Percentiles rank a stretch among this genome's conserved stretches.
These are phyloP conservation scores for Physaria fendleri DNA, from an alignment of 345 rosid genomes.

Conservation along the genomic window DNA sequence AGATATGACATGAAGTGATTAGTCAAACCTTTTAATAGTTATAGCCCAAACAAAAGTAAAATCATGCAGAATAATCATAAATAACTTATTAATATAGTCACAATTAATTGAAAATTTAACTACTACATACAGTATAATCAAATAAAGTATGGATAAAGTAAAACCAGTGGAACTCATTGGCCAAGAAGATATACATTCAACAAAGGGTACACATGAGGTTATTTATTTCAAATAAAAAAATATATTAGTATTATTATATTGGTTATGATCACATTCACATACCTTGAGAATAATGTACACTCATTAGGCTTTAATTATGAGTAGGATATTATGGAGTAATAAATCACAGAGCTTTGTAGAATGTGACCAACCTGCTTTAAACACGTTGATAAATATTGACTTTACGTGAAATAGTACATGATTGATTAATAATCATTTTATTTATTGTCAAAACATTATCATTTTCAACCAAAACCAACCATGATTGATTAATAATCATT, in stretches of 20 bases:
- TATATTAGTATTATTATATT: neutral
- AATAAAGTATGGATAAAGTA: neutral
- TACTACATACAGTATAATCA: neutral
- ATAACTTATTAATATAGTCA: neutral
- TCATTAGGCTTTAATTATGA: neutral
- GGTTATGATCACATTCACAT: neutral
- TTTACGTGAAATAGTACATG: too few relatives aligned
- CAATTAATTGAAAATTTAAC: neutral
- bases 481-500: too few relatives aligned
- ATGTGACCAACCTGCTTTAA: neutral
- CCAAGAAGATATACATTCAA: conserved; percentile 4
- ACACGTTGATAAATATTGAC: conserved; percentile 13
- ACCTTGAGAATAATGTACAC: neutral
- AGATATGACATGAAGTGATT: neutral
- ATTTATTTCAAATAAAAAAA: neutral
- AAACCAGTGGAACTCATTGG: neutral
- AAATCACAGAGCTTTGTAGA: neutral
- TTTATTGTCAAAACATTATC: too few relatives aligned
- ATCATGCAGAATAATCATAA: neutral
- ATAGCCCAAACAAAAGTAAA: neutral
- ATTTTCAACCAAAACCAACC: too few relatives aligned
- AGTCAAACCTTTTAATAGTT: neutral
- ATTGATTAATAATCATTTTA: too few relatives aligned
- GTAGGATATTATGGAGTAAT: neutral
- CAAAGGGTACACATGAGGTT: neutral